Percentiles rank a stretch among this genome's conserved stretches.
Conservation (phyloP, 2,329 filamentous ascomycete species). For the Aspergillus amoenus region DNA sequence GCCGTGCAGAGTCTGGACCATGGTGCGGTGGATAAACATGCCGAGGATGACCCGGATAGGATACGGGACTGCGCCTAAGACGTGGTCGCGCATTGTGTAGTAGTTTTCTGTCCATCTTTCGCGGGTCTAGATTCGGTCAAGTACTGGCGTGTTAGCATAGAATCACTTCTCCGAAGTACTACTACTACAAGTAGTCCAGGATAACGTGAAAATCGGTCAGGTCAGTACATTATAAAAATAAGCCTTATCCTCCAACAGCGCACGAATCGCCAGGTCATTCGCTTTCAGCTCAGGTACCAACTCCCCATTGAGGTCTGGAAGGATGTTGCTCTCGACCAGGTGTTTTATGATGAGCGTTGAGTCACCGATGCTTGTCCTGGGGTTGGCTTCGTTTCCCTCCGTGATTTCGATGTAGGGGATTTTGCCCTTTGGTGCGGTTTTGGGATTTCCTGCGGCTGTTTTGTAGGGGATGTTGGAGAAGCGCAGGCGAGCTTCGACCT, state of each 20-base stretch:
- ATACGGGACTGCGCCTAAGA: slow-evolving; percentile 53
- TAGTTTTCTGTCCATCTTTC: slow-evolving; percentile 63
- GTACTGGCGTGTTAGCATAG: not conserved
- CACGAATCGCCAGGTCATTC: slow-evolving; percentile 53
- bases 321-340: slow-evolving; percentile 42
- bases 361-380: slow-evolving; percentile 45
- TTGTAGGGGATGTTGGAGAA: slow-evolving; percentile 52
- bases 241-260: slow-evolving; percentile 60
- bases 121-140: slow-evolving; percentile 32
- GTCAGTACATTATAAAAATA: slow-evolving; percentile 54
- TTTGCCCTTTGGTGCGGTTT: slow-evolving; percentile 56
- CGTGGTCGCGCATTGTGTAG: slow-evolving; percentile 56
- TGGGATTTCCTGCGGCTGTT: slow-evolving; percentile 46
- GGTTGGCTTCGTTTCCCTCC: slow-evolving; percentile 4
- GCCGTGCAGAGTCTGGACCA: slow-evolving; percentile 49
- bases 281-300: slow-evolving; percentile 43
- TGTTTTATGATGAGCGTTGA: slow-evolving; percentile 55
- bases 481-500: slow-evolving; percentile 62
- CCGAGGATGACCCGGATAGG: slow-evolving; percentile 54
- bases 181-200: not conserved
- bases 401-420: slow-evolving; percentile 56
- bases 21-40: slow-evolving; percentile 47
- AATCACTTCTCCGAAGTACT: not conserved
- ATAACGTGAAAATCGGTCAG: not conserved
- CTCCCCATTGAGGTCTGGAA: slow-evolving; percentile 51